Evolutionary conservation across 2,329 filamentous ascomycete species (phyloP).

Genomic region (Immersiporthe knoxdaviesiana): DNA sequence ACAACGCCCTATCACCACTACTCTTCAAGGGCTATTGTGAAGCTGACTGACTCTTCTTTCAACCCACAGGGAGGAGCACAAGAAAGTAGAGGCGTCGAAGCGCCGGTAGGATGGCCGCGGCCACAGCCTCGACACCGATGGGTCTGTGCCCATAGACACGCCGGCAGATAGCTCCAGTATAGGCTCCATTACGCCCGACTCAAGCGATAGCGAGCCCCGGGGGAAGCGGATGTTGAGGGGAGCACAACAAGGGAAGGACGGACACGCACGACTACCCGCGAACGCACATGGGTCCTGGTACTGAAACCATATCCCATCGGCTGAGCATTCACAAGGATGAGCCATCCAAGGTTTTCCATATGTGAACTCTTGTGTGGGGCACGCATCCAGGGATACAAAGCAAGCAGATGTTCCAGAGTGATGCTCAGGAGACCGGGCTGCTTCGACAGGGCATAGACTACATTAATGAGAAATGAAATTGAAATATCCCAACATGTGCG

Average conservation of each 20-base stretch:
- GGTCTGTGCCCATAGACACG: neutral
- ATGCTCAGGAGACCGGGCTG: neutral
- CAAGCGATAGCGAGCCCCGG: neutral
- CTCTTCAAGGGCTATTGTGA: neutral
- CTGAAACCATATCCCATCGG: neutral
- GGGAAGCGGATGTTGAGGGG: no score
- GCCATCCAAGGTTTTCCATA: neutral
- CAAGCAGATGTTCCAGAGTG: neutral
- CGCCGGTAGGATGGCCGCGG: constrained; percentile 51
- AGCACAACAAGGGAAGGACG: neutral
- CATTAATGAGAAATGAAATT: constrained; percentile 16
- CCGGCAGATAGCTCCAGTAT: neutral
- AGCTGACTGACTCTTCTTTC: neutral
- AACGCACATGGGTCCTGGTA: neutral
- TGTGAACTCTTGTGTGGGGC: neutral
- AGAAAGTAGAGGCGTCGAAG: constrained; percentile 85
- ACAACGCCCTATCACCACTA: neutral
- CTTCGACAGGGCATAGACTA: constrained; percentile 9
- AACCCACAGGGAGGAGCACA: constrained; percentile 76
- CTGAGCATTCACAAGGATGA: neutral
- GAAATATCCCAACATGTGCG: neutral
- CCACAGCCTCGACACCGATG: neutral
- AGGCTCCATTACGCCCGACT: neutral
- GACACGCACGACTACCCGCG: neutral
- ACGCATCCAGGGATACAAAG: neutral